phyloP scores from a whole-genome alignment of 371 early-diverging fungal species.

The Blakeslea trispora region DNA sequence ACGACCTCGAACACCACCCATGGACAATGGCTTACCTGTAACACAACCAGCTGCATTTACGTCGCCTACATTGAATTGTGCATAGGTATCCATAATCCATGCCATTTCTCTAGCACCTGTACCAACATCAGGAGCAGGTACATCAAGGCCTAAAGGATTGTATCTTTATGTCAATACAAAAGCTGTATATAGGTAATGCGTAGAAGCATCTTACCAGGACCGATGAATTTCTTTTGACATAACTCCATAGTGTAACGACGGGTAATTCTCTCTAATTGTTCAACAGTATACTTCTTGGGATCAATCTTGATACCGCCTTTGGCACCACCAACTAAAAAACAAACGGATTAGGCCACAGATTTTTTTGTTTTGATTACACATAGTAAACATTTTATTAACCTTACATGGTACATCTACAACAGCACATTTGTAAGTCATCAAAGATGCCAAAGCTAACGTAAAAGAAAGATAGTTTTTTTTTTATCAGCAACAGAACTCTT shows the following conservation, averaged over 20 bases:
- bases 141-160: slow-evolving; percentile 60
- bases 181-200: no score
- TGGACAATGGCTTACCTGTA: slow-evolving; percentile 86
- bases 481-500: no score
- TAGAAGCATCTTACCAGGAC: slow-evolving; percentile 68
- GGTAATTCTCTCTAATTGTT: slow-evolving; percentile 86
- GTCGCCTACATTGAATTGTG: slow-evolving; percentile 84
- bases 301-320: slow-evolving; percentile 89
- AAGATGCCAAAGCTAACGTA: slow-evolving; percentile 67
- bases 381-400: no score
- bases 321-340: slow-evolving; percentile 64
- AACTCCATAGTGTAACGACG: slow-evolving; percentile 89
- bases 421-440: slow-evolving; percentile 94
- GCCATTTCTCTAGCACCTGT: slow-evolving; percentile 89
- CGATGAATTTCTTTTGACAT: slow-evolving; percentile 90
- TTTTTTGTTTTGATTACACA: no score
- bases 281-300: slow-evolving; percentile 75
- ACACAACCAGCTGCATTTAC: slow-evolving; percentile 87
- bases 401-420: slow-evolving; percentile 91
- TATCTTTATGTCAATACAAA: no score
- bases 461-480: no score
- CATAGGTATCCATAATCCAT: slow-evolving; percentile 91
- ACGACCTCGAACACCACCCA: slow-evolving; percentile 91
- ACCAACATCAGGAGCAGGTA: slow-evolving; percentile 94
- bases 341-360: not conserved